Base-by-base conservation (phyloP, 257 asterid genomes). In the Nicotiana sylvestris region DNA sequence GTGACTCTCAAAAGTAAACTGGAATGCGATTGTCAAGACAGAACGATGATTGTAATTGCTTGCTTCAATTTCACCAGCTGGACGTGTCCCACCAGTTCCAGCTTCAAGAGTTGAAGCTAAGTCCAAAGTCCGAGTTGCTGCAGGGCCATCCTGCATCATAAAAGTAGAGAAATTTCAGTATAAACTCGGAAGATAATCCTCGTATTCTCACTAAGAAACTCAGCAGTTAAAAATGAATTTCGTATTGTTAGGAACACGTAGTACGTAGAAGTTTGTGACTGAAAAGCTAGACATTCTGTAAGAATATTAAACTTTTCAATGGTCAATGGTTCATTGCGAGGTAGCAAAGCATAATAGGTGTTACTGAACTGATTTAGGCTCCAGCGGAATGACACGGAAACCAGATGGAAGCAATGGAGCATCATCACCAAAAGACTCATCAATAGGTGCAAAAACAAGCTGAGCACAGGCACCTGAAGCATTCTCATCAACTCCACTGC, bases 401-500 rank as follows among this genome's bases (percentile, higher is more conserved):
- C 99, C 99, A 55, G 98, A 94, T 12, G 98, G 94, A 51, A 94
- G 92, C 88, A 96, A 37, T 18, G 95, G 96, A 69, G 97, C 98
- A 81, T 96, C 99, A 33, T 96, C 98, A 15, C 97, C 97, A 62
- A 96, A 94, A 17, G 98, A 91, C 83, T 93, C 99, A 61, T 94
- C 98, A 16, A 96, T 94, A 2, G 99, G 97, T 53, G 98, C 97
- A 87, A 96, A 96, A 76, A 96, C 97, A 10, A 96, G 98, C 92
- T 96, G 98, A 82, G 98, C 93, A 81, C 97, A 96, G 35, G 94
- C 86, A 60, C 98, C 97, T 7, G 88, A 87, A 35, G 88, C 87
- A 55, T 91, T 88, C 87, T 96, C 99, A 74, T 96, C 97, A 10
- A 92, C 89, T 69, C 98, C 99, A 35, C 94, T 92, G 93, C 97